These are phyloP conservation scores for Pisolithus sp. DNA, from an alignment of 768 basidiomycete species.

Conservation along the genomic window DNA sequence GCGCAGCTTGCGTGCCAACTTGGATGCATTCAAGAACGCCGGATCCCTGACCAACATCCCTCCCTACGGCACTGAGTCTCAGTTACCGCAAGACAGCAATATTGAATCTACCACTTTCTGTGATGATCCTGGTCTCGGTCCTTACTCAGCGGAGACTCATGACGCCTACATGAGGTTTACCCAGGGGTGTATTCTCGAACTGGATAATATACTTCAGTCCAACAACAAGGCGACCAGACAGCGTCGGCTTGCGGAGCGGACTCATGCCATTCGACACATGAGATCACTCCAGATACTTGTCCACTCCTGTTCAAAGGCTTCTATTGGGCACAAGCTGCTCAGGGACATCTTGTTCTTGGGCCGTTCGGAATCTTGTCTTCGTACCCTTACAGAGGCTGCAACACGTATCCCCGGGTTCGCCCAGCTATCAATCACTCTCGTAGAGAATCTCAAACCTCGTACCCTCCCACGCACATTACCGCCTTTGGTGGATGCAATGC, in stretches of 20 bases:
- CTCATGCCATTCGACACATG: background rate
- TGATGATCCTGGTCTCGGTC: background rate
- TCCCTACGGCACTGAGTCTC: background rate
- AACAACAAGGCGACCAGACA: background rate
- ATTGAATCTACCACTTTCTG: background rate
- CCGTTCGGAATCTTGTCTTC: background rate
- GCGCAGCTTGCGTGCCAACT: background rate
- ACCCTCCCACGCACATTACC: background rate
- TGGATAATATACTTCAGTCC: background rate
- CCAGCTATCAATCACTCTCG: background rate
- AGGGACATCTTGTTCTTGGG: background rate
- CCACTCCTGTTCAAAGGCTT: background rate
- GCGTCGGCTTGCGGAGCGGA: background rate
- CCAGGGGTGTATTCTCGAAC: background rate
- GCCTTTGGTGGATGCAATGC: background rate
- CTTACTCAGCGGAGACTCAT: background rate
- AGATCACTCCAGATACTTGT: background rate
- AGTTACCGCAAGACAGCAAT: background rate
- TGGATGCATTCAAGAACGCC: background rate
- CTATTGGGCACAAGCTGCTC: background rate
- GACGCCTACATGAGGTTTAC: background rate
- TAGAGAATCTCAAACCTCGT: background rate
- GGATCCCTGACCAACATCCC: background rate
- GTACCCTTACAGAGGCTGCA: background rate
- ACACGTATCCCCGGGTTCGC: background rate